These are phyloP conservation scores for Boletus calvinii DNA, from an alignment of 1,284 basidiomycete genomes.

Conservation along the genomic window DNA sequence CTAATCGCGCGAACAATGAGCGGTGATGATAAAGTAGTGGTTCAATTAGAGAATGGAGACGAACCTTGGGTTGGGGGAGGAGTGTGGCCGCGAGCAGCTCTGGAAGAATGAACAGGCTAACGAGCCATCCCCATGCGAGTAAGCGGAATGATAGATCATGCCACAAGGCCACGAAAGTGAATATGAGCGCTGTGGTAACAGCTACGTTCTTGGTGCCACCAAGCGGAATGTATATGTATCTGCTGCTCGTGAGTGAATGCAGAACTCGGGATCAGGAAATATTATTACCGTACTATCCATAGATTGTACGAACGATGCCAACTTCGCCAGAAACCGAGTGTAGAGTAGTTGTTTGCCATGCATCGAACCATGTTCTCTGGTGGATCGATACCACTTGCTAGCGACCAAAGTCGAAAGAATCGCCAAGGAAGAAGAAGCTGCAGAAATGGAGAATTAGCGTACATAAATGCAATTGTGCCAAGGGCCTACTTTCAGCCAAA, in stretches of 20 bases:
- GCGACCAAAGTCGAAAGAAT: constrained; percentile 95
- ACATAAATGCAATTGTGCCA: neutral
- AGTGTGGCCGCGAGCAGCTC: constrained; percentile 69
- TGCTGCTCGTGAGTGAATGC: constrained; percentile 29
- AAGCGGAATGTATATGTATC: constrained; percentile 94
- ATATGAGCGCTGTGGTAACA: constrained; percentile 77
- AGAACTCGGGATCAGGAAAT: constrained; percentile 1
- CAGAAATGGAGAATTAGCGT: neutral
- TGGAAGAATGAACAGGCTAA: constrained; percentile 88
- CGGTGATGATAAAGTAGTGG: neutral
- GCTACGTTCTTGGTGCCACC: constrained; percentile 74
- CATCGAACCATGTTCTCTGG: constrained; percentile 99
- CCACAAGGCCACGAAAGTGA: constrained; percentile 99
- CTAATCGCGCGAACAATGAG: constrained; percentile 39
- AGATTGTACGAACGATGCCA: constrained; percentile 98
- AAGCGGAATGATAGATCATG: constrained; percentile 90
- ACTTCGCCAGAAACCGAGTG: constrained; percentile 90
- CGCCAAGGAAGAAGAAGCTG: constrained; percentile 96
- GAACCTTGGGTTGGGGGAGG: constrained; percentile 65
- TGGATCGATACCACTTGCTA: constrained; percentile 87
- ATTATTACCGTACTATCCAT: constrained; percentile 81
- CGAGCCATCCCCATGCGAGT: constrained; percentile 96
- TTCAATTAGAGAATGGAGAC: constrained; percentile 25
- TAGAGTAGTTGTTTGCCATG: constrained; percentile 98
- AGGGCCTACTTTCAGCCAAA: constrained; percentile 88